These are phyloP conservation scores for Diaporthe amygdali DNA, from an alignment of 2,329 filamentous ascomycete genomes.

Conservation along the genomic window DNA sequence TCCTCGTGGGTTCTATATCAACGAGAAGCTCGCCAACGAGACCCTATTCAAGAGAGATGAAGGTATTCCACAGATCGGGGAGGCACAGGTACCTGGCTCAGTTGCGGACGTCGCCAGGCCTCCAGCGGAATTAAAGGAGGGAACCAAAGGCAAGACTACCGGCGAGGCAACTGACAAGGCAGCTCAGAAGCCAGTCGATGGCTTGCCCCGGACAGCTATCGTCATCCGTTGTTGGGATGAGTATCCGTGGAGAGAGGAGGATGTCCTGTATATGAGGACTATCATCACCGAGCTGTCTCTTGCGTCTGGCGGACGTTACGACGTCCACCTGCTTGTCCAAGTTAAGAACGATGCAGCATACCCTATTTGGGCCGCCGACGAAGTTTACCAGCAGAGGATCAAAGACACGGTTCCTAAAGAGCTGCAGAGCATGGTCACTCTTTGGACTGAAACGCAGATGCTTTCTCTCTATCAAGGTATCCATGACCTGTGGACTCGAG, in stretches of 20 bases:
- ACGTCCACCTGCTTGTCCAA: slow-evolving; percentile 84
- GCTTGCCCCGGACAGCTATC: slow-evolving; percentile 72
- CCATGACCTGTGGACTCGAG: slow-evolving; percentile 73
- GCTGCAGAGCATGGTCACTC: slow-evolving; percentile 84
- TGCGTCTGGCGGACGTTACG: slow-evolving; percentile 84
- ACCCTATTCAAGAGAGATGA: slow-evolving; percentile 34
- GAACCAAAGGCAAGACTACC: neutral
- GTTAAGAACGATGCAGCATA: slow-evolving; percentile 77
- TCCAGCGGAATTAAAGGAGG: neutral
- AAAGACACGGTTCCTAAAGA: slow-evolving; percentile 77
- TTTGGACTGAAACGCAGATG: slow-evolving; percentile 97
- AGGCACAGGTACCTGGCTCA: slow-evolving; percentile 20
- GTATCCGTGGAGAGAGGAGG: slow-evolving; percentile 79
- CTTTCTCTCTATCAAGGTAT: slow-evolving; percentile 86
- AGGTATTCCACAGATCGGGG: slow-evolving; percentile 23
- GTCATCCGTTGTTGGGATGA: slow-evolving; percentile 84
- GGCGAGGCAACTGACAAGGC: neutral
- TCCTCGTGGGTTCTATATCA: slow-evolving; percentile 58
- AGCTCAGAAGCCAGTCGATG: slow-evolving; percentile 30
- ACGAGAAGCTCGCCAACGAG: slow-evolving; percentile 37
- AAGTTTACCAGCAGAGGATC: slow-evolving; percentile 70
- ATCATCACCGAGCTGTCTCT: slow-evolving; percentile 83
- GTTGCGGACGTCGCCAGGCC: neutral
- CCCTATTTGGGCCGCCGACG: slow-evolving; percentile 79
- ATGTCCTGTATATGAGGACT: slow-evolving; percentile 80